Percentiles rank a stretch among this genome's conserved stretches.
phyloP scores from a whole-genome alignment of 306 rosid genomes.

The Prunus dulcis region DNA sequence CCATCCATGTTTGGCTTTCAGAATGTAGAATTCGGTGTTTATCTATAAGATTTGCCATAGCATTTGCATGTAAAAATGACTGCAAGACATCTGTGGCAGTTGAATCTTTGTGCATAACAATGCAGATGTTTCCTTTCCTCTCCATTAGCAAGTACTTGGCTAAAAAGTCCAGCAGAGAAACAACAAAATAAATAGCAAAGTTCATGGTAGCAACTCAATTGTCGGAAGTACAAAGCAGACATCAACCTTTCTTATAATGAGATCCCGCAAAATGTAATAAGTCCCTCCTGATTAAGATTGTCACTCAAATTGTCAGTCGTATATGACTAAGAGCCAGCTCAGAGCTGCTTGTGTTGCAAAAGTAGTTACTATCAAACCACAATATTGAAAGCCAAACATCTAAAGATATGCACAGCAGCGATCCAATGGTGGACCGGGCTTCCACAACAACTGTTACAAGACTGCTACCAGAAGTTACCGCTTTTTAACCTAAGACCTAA shows the following conservation, averaged over 20 bases:
- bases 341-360: background rate
- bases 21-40: slow-evolving; percentile 51
- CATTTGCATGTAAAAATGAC: slow-evolving; percentile 76
- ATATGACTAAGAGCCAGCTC: slow-evolving; percentile 15
- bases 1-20: slow-evolving; percentile 83
- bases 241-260: slow-evolving; percentile 60
- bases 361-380: slow-evolving; percentile 11
- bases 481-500: background rate
- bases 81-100: slow-evolving; percentile 53
- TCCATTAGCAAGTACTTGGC: slow-evolving; percentile 88
- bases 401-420: slow-evolving; percentile 1
- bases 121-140: slow-evolving; percentile 51
- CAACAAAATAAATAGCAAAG: slow-evolving; percentile 12
- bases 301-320: slow-evolving; percentile 24
- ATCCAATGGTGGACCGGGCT: slow-evolving; percentile 8
- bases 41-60: slow-evolving; percentile 39
- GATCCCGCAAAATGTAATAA: slow-evolving; percentile 61
- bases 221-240: slow-evolving; percentile 5
- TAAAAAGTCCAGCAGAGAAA: slow-evolving; percentile 29
- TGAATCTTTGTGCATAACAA: slow-evolving; percentile 80
- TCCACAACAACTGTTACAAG: background rate
- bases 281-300: slow-evolving; percentile 41
- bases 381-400: slow-evolving; percentile 4
- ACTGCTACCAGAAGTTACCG: background rate
- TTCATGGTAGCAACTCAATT: slow-evolving; percentile 13